phyloP scores from a whole-genome alignment of 2,329 filamentous ascomycete species.

The Trichophyton equinum region DNA sequence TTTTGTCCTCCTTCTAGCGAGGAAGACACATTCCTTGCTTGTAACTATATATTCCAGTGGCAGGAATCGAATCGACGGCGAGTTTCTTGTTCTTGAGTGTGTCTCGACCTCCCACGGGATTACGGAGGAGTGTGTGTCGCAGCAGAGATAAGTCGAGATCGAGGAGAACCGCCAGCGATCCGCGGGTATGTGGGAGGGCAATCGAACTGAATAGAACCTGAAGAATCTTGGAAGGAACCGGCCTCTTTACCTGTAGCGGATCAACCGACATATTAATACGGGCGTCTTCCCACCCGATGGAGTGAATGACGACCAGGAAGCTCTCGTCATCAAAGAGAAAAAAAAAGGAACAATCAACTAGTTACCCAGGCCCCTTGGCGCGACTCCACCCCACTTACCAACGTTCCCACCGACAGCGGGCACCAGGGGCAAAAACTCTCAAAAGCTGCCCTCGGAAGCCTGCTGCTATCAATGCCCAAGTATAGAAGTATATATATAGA shows the following conservation, averaged over 20 bases:
- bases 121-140: not conserved
- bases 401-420: not conserved
- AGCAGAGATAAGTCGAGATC: not conserved
- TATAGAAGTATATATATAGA: no score
- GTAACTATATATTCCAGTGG: not conserved
- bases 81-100: not conserved
- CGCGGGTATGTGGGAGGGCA: not conserved
- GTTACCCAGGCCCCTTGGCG: not conserved
- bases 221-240: not conserved
- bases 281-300: not conserved
- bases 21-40: conserved; percentile 23
- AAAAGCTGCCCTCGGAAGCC: no score
- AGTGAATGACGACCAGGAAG: not conserved
- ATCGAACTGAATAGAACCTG: not conserved
- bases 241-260: not conserved
- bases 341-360: not conserved
- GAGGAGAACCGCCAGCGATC: not conserved
- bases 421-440: not conserved
- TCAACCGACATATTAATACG: not conserved
- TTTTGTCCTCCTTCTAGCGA: conserved; percentile 14
- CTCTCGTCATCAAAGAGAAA: not conserved
- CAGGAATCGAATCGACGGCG: not conserved
- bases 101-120: no score
- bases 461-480: no score
- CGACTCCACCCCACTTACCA: not conserved